A percentile compares a stretch with the other conserved stretches of the same genome.
These are phyloP conservation scores for Xylariaceae sp. DNA, from an alignment of 2,329 filamentous ascomycete genomes.

Conservation along the genomic window DNA sequence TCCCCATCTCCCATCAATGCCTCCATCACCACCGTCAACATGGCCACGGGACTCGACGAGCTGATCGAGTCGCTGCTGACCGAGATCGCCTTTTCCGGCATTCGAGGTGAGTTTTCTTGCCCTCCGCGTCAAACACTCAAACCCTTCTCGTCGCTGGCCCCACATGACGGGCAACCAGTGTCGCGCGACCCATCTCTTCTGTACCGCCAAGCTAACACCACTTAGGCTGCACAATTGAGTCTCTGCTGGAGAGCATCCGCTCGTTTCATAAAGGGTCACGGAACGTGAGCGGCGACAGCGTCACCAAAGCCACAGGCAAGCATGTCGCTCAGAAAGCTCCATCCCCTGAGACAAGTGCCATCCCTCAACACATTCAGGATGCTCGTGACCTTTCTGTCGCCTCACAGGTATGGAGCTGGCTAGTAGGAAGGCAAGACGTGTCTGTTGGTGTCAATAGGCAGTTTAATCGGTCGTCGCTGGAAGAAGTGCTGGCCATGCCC, in stretches of 20 bases:
- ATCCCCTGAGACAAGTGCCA: not conserved
- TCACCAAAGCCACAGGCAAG: not conserved
- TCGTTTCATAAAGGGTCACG: conserved; percentile 22
- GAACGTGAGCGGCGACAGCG: not conserved
- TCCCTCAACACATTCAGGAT: conserved; percentile 8
- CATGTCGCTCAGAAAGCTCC: not conserved
- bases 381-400: conserved; percentile 33
- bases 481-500: conserved; percentile 38
- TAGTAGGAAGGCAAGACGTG: conserved; percentile 40
- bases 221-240: conserved; percentile 28
- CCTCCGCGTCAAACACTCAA: not conserved
- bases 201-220: conserved; percentile 15
- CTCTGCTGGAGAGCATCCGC: conserved; percentile 26
- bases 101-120: conserved; percentile 36
- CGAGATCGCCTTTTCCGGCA: conserved; percentile 44
- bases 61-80: conserved; percentile 44
- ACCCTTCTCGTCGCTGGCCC: not conserved
- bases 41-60: conserved; percentile 43
- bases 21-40: conserved; percentile 21
- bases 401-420: conserved; percentile 42
- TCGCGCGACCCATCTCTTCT: not conserved
- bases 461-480: conserved; percentile 39
- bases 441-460: conserved; percentile 36
- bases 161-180: conserved; percentile 4
- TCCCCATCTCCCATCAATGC: conserved; percentile 18